Conservation (phyloP, 805 yeast species). For the Kazachstania viticola region DNA sequence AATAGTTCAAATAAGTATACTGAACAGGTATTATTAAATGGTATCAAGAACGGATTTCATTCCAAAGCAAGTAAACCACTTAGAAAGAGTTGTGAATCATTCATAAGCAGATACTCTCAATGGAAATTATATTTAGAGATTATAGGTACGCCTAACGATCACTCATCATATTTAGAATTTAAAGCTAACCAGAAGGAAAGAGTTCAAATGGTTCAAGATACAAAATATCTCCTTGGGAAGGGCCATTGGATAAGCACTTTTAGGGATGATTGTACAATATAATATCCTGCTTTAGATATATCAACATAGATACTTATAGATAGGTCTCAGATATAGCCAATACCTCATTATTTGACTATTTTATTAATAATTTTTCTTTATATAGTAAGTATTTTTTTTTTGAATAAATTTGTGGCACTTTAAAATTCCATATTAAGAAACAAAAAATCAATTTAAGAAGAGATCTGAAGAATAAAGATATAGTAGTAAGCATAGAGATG, state of each 20-base stretch:
- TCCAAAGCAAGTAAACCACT: conserved; percentile 34
- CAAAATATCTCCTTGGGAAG: conserved; percentile 20
- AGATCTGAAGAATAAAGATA: neutral
- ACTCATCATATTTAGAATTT: conserved; percentile 22
- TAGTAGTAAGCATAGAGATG: conserved; percentile 1
- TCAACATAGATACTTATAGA: neutral
- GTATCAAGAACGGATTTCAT: conserved; percentile 48
- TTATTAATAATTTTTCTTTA: too few relatives aligned
- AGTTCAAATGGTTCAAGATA: conserved; percentile 19
- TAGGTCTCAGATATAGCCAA: too few relatives aligned
- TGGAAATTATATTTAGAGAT: conserved; percentile 13
- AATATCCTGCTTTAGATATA: neutral
- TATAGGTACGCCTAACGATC: neutral
- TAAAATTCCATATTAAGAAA: neutral
- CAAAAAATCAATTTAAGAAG: neutral
- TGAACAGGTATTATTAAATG: conserved; percentile 37
- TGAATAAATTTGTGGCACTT: too few relatives aligned
- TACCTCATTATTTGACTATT: too few relatives aligned
- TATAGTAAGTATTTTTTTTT: too few relatives aligned
- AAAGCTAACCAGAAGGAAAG: conserved; percentile 24
- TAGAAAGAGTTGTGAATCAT: conserved; percentile 29
- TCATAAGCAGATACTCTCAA: conserved; percentile 17
- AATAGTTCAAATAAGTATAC: neutral
- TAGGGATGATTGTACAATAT: conserved; percentile 31
- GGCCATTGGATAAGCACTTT: conserved; percentile 38